These are phyloP conservation scores for Actinidia chinensis DNA, from an alignment of 179 eudicot genomes.

Conservation along the genomic window DNA sequence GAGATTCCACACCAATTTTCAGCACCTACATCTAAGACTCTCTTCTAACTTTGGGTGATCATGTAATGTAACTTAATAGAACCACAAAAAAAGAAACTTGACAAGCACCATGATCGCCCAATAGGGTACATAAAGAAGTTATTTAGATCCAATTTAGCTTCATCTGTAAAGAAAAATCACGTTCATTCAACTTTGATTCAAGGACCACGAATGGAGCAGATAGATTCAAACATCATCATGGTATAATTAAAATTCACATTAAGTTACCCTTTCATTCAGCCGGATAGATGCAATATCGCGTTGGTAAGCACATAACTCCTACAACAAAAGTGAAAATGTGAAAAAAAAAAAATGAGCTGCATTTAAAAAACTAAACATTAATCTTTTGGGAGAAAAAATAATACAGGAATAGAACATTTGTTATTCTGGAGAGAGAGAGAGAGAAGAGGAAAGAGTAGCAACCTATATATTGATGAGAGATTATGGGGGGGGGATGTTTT, in stretches of 20 bases:
- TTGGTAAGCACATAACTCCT: conserved; percentile 99
- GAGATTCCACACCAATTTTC: not conserved
- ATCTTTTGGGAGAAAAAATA: not conserved
- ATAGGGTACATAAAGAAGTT: too few relatives aligned
- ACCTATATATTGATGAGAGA: too few relatives aligned
- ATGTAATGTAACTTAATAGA: not conserved
- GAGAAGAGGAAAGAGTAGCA: not conserved
- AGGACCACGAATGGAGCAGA: not conserved
- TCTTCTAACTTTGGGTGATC: not conserved
- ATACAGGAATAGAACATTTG: not conserved
- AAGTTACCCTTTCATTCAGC: conserved; percentile 55
- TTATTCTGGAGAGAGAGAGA: not conserved
- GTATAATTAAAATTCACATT: conserved; percentile 1
- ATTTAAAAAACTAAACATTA: not conserved
- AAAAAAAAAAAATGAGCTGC: conserved; percentile 17
- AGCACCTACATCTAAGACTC: not conserved
- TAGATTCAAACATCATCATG: conserved; percentile 1
- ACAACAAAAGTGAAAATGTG: conserved; percentile 16
- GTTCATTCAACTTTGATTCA: not conserved
- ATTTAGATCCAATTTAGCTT: not conserved
- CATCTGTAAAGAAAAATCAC: not conserved
- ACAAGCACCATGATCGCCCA: too few relatives aligned
- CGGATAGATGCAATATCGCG: conserved; percentile 96
- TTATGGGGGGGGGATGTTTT: too few relatives aligned
- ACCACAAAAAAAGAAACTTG: not conserved